Percentiles rank a stretch among this genome's conserved stretches.
Conservation (phyloP, 2,329 filamentous ascomycete genomes). For the Alternaria gansuensis region DNA sequence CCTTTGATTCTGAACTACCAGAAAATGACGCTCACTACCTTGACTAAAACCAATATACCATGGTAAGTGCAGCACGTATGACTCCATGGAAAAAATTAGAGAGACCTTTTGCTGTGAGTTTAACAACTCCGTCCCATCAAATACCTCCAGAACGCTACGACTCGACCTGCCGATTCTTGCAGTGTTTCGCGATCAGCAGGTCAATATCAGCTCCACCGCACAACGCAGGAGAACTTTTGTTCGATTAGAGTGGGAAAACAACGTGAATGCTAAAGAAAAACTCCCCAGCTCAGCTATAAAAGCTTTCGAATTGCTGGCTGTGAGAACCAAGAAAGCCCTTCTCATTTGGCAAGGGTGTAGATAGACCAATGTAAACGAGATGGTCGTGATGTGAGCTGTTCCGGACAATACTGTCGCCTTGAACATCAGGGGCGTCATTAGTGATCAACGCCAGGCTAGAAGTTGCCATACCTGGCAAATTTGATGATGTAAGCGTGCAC, state of each 20-base stretch:
- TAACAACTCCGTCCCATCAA: background rate
- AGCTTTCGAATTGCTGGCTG: background rate
- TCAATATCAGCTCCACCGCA: background rate
- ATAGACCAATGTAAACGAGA: no score
- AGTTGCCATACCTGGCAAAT: background rate
- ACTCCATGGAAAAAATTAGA: background rate
- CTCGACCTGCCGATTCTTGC: no score
- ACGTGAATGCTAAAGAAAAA: background rate
- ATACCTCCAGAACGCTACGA: no score
- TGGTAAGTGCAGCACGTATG: background rate
- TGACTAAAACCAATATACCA: background rate
- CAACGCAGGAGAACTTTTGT: background rate
- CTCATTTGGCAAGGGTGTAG: background rate
- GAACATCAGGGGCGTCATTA: slow-evolving; percentile 13
- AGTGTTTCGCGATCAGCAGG: background rate
- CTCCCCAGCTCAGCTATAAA: background rate
- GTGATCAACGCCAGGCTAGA: slow-evolving; percentile 6
- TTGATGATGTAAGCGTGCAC: slow-evolving; percentile 11
- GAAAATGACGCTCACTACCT: background rate
- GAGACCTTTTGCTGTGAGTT: background rate
- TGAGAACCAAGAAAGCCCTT: background rate
- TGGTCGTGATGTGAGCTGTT: background rate
- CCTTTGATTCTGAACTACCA: background rate
- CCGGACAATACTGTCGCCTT: slow-evolving; percentile 6
- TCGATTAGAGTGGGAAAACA: background rate